Base-by-base conservation (phyloP, 257 asterid species). In the Dorcoceras hygrometricum region DNA sequence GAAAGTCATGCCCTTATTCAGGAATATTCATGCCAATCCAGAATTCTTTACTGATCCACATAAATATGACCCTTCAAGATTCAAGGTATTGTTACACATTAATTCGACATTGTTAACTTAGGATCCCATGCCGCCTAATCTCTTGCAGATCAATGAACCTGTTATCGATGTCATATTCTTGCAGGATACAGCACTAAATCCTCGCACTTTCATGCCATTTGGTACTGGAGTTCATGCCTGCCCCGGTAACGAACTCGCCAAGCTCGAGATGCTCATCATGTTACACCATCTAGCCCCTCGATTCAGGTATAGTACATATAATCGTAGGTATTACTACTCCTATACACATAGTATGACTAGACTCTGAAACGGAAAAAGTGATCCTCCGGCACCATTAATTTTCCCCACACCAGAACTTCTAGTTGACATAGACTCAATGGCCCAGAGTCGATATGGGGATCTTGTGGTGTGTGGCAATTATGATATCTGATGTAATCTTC, bases 1-100 rank as follows among this genome's bases (percentile, higher is more conserved):
- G 98, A 92, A 92, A 77, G 97, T 87, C 1, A 78, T 92, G 97
- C 98, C 98, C 51, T 76, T 89, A 70, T 86, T 92, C 70, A 87
- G 97, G 83, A 92, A 84, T 73, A 89, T 89, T 73, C 98, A 92
- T 81, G 95, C 84, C 59, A 92, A 86, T 76, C 96, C 96, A 28
- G 91, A 87, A 12, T 83, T 86, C 66, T 92, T 89, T 66, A 23
- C 76, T 43, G 91, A 86, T 65, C 97, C 98, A 56, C 87, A 76
- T 50, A 82, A 71, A 59, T 84, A 89, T 73, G 88, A 87, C 77
- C 89, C 88, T 54, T 61, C 87, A 4, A 87, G 98, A 80, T 92
- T 92, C 74, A 84, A 92, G 96, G 98, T 89, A 73, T 39, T 62
- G 32, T 48, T 48, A 28, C 54, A 59, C 11, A 23, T 58, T 9